phyloP scores from a whole-genome alignment of 805 yeast genomes.

The Nakazawaea sp. region DNA sequence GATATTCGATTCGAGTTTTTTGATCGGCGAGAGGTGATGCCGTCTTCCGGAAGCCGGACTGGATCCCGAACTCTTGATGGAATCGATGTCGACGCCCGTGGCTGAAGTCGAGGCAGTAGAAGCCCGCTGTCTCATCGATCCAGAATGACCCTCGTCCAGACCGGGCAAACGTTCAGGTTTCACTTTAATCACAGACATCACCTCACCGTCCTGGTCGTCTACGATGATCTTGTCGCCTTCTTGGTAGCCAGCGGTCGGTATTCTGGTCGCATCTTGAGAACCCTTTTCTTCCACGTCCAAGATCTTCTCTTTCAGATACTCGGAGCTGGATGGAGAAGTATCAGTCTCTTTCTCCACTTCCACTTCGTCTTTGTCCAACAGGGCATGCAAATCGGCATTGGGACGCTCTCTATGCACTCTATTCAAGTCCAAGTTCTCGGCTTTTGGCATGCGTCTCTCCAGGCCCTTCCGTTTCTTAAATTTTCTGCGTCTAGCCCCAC shows the following conservation, averaged over 20 bases:
- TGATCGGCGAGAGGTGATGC: neutral
- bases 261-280: conserved; percentile 17
- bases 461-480: conserved; percentile 20
- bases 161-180: neutral
- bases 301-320: neutral
- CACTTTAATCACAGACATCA: conserved; percentile 46
- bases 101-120: neutral
- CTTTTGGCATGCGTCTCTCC: conserved; percentile 25
- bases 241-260: conserved; percentile 42
- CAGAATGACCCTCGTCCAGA: neutral
- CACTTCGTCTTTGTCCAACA: neutral
- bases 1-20: neutral
- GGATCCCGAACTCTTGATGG: neutral
- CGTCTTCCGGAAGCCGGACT: neutral
- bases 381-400: conserved; percentile 13
- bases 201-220: conserved; percentile 83
- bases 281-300: conserved; percentile 1
- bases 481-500: conserved; percentile 57
- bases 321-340: conserved; percentile 4
- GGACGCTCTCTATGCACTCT: conserved; percentile 16
- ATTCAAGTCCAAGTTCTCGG: conserved; percentile 26
- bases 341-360: neutral
- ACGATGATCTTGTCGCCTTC: conserved; percentile 69
- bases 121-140: neutral
- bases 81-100: neutral